phyloP scores from a whole-genome alignment of 2,329 filamentous ascomycete genomes.

The Fusarium liriodendri region DNA sequence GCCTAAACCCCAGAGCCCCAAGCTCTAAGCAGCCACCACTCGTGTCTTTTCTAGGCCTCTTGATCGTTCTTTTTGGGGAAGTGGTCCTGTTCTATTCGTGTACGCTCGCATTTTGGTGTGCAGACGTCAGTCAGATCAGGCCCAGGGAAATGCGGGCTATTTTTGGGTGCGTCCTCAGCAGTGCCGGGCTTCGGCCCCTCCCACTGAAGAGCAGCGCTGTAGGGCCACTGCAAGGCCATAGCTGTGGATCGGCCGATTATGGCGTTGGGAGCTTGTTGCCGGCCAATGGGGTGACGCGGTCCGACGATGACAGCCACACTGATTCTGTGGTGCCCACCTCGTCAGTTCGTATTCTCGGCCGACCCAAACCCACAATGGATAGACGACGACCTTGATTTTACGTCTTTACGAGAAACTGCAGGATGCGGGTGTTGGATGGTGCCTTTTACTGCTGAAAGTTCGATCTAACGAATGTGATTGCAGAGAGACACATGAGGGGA shows the following conservation, averaged over 20 bases:
- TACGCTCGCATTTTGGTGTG: constrained; percentile 4
- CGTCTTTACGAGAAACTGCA: constrained; percentile 23
- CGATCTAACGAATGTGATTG: constrained; percentile 2
- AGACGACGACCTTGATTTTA: constrained; percentile 20
- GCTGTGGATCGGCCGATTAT: constrained; percentile 27
- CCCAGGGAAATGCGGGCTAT: constrained; percentile 16
- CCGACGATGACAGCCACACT: constrained; percentile 36
- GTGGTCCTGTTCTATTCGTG: constrained; percentile 32
- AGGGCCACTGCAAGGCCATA: constrained; percentile 6
- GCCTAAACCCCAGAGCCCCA: constrained; percentile 30
- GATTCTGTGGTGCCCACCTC: constrained; percentile 38
- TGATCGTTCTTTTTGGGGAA: constrained; percentile 13
- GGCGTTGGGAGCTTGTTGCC: constrained; percentile 6
- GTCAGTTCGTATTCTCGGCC: constrained; percentile 42
- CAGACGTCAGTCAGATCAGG: constrained; percentile 13
- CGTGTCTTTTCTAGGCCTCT: constrained; percentile 25
- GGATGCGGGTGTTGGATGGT: constrained; percentile 1
- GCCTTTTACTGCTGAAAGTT: constrained; percentile 8
- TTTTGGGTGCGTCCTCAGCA: constrained; percentile 25
- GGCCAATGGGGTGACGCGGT: constrained; percentile 31
- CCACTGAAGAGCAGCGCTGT: constrained; percentile 11
- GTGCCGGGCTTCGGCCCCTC: constrained; percentile 8
- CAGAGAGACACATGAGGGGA: neutral
- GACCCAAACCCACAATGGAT: constrained; percentile 26
- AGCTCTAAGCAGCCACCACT: constrained; percentile 4